These are phyloP conservation scores for Candida berthetii DNA, from an alignment of 805 yeast genomes.

Conservation along the genomic window DNA sequence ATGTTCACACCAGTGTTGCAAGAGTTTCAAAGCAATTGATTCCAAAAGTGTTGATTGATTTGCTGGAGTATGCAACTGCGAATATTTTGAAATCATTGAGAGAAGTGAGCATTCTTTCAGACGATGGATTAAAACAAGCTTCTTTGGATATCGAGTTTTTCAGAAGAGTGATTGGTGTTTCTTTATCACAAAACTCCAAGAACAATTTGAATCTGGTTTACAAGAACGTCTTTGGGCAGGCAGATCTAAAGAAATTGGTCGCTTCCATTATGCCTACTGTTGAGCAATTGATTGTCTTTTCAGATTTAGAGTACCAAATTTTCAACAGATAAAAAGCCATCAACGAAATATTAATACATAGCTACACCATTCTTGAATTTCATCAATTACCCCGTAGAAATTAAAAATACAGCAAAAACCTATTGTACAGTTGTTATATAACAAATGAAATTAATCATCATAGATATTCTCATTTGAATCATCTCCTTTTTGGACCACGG, in stretches of 20 bases:
- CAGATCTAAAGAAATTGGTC: constrained; percentile 1
- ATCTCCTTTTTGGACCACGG: constrained; percentile 46
- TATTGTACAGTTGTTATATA: background rate
- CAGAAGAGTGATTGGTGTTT: constrained; percentile 22
- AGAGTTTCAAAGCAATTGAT: constrained; percentile 42
- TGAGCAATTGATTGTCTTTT: constrained; percentile 11
- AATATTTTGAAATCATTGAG: constrained; percentile 31
- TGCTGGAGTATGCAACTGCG: constrained; percentile 32
- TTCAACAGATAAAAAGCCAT: constrained; percentile 6
- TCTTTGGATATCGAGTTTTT: constrained; percentile 50
- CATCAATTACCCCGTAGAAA: background rate
- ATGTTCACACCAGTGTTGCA: constrained; percentile 44
- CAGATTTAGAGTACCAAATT: constrained; percentile 15
- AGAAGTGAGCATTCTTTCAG: constrained; percentile 37
- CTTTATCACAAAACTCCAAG: constrained; percentile 4
- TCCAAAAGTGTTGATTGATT: constrained; percentile 35
- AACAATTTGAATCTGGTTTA: constrained; percentile 17
- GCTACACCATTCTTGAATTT: background rate
- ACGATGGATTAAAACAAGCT: constrained; percentile 43
- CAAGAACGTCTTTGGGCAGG: constrained; percentile 8
- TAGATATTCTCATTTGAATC: no score
- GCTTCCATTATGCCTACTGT: constrained; percentile 9
- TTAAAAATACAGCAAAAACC: background rate
- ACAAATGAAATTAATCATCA: no score
- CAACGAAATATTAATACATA: no score